A percentile compares a stretch with the other conserved stretches of the same genome.
Conservation (phyloP, 2,329 filamentous ascomycete genomes). For the Hypoxylon sp. region DNA sequence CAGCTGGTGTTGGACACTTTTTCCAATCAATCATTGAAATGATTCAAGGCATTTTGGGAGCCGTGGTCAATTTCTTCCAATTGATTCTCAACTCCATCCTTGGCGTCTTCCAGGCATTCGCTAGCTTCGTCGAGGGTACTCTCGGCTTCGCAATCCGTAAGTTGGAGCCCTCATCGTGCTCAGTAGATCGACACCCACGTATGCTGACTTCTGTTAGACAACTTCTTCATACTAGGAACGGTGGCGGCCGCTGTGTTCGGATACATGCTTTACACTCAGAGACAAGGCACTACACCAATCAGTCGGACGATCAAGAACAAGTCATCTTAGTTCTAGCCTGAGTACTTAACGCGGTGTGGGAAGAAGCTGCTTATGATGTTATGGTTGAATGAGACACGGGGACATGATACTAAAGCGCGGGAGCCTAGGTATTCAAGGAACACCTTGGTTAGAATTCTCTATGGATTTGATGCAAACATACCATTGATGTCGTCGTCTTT, state of each 20-base stretch:
- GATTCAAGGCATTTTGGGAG: constrained; percentile 42
- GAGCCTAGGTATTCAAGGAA: too few relatives aligned
- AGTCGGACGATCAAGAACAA: constrained; percentile 48
- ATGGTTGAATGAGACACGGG: background rate
- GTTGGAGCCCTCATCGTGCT: constrained; percentile 20
- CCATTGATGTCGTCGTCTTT: background rate
- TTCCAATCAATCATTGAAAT: constrained; percentile 44
- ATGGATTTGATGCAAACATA: background rate
- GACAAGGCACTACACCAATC: constrained; percentile 45
- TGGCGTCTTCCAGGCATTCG: constrained; percentile 43
- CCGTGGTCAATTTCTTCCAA: constrained; percentile 45
- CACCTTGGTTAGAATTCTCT: background rate
- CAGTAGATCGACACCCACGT: background rate
- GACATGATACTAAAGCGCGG: background rate
- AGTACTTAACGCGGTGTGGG: background rate
- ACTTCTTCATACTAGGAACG: constrained; percentile 53
- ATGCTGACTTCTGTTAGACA: constrained; percentile 43
- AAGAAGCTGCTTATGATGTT: background rate
- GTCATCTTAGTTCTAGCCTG: constrained; percentile 17
- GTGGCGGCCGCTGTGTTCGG: constrained; percentile 48
- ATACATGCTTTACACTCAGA: constrained; percentile 50
- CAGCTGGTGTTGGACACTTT: constrained; percentile 50
- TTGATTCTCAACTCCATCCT: constrained; percentile 41
- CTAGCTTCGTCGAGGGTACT: constrained; percentile 50
- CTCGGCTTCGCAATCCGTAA: constrained; percentile 52